Conservation (phyloP, 2,329 filamentous ascomycete genomes). For the Penicillium verrucosum region DNA sequence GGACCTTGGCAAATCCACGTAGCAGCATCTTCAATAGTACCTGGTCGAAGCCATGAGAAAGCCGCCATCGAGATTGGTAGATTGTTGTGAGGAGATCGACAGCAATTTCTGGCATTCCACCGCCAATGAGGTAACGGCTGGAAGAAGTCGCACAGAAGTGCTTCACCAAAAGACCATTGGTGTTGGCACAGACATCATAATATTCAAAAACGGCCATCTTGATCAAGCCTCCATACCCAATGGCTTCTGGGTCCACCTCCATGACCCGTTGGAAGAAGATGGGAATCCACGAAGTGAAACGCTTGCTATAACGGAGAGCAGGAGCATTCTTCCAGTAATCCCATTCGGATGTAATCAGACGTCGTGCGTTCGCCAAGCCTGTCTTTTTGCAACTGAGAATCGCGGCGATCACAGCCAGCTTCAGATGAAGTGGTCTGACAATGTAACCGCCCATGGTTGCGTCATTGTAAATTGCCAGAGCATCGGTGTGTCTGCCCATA, state of each 20-base stretch:
- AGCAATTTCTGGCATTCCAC: slow-evolving; percentile 26
- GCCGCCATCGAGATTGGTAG: slow-evolving; percentile 39
- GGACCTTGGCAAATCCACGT: slow-evolving; percentile 31
- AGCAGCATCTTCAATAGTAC: slow-evolving; percentile 39
- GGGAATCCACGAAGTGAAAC: slow-evolving; percentile 27
- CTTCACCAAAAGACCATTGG: slow-evolving; percentile 33
- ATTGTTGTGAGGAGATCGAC: slow-evolving; percentile 35
- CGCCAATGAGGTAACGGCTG: slow-evolving; percentile 28
- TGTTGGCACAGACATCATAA: slow-evolving; percentile 37
- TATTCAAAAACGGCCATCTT: slow-evolving; percentile 40
- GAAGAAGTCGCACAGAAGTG: slow-evolving; percentile 34
- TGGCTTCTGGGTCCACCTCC: slow-evolving; percentile 19
- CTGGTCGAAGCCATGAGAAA: slow-evolving; percentile 33
- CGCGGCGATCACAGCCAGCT: slow-evolving; percentile 37
- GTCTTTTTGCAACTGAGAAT: slow-evolving; percentile 31
- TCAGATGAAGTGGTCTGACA: slow-evolving; percentile 35
- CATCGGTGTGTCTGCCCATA: slow-evolving; percentile 33
- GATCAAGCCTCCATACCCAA: slow-evolving; percentile 26
- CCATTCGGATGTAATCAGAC: slow-evolving; percentile 33
- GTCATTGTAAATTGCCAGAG: slow-evolving; percentile 30
- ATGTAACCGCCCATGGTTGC: slow-evolving; percentile 30
- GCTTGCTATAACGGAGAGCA: slow-evolving; percentile 17
- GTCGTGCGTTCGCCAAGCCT: slow-evolving; percentile 27
- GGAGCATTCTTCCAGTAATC: slow-evolving; percentile 9
- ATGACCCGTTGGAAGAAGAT: slow-evolving; percentile 38